phyloP scores from a whole-genome alignment of 306 rosid species.

The Malus sieversii region DNA sequence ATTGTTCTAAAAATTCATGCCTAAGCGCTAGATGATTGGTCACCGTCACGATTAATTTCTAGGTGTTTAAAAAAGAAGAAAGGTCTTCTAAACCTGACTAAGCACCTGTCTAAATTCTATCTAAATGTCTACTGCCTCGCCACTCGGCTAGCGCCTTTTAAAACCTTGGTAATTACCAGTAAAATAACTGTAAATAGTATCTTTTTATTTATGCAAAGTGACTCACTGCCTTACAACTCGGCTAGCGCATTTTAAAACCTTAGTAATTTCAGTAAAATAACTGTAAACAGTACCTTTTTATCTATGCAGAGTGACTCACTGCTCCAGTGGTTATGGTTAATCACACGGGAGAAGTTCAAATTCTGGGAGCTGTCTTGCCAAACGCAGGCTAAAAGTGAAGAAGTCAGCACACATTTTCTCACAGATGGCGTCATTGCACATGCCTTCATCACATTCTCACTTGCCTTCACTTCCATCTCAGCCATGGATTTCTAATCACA shows the following conservation, averaged over 20 bases:
- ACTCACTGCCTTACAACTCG: conserved; percentile 21
- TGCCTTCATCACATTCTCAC: conserved; percentile 80
- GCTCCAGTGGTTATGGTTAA: conserved; percentile 68
- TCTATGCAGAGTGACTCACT: conserved; percentile 51
- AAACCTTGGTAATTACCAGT: no score
- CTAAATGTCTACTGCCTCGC: no score
- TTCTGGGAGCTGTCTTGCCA: conserved; percentile 42
- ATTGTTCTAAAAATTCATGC: fast-evolving
- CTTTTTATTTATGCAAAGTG: conserved; percentile 57
- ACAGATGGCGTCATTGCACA: conserved; percentile 61
- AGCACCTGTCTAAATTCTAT: fast-evolving
- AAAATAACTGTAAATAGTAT: conserved; percentile 11
- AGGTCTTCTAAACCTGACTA: fast-evolving
- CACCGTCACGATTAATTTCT: no score
- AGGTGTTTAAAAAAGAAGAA: no score
- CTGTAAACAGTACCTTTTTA: conserved; percentile 41
- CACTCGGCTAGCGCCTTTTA: no score
- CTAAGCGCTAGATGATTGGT: no score
- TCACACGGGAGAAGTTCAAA: conserved; percentile 12
- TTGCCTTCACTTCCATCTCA: conserved; percentile 59
- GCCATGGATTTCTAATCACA: conserved; percentile 68
- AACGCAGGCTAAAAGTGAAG: conserved; percentile 73
- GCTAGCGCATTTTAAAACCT: no score
- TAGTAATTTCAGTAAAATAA: no score
- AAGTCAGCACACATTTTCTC: conserved; percentile 72